Conservation (phyloP, 2,329 filamentous ascomycete species). For the Fusarium armeniacum region DNA sequence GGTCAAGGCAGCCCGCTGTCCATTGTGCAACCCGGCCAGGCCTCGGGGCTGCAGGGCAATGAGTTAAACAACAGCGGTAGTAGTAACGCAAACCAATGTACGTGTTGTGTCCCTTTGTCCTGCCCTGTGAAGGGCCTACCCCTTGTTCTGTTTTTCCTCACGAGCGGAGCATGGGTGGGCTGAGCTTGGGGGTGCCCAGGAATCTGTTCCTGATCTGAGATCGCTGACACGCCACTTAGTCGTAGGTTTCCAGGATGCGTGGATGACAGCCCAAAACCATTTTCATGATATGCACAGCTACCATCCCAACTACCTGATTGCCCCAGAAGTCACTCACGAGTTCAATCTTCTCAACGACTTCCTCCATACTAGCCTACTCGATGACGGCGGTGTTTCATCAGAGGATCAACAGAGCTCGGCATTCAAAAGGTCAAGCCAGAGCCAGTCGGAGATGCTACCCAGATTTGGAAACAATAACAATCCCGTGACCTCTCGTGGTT, state of each 20-base stretch:
- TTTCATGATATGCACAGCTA: conserved; percentile 94
- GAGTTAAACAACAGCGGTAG: conserved; percentile 66
- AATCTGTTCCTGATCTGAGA: conserved; percentile 43
- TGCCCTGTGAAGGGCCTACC: conserved; percentile 38
- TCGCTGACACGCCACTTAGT: conserved; percentile 65
- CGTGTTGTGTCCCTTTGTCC: conserved; percentile 59
- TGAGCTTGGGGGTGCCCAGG: conserved; percentile 40
- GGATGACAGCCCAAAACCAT: conserved; percentile 79
- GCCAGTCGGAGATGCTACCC: conserved; percentile 63
- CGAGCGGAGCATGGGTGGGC: conserved; percentile 46
- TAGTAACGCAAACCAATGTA: conserved; percentile 81
- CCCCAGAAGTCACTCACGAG: conserved; percentile 92
- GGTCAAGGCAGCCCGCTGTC: conserved; percentile 70
- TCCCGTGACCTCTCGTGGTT: conserved; percentile 45
- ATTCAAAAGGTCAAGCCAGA: conserved; percentile 59
- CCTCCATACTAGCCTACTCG: conserved; percentile 89
- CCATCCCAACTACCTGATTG: conserved; percentile 94
- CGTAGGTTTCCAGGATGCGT: conserved; percentile 84
- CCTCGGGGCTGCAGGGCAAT: conserved; percentile 75
- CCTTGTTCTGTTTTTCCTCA: conserved; percentile 46
- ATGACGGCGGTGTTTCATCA: conserved; percentile 80
- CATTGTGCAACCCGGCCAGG: conserved; percentile 78
- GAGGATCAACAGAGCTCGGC: conserved; percentile 71
- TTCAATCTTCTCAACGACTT: conserved; percentile 98
- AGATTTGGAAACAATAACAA: conserved; percentile 58